phyloP scores from a whole-genome alignment of 2,329 filamentous ascomycete genomes.

The Sporothrix luriei region DNA sequence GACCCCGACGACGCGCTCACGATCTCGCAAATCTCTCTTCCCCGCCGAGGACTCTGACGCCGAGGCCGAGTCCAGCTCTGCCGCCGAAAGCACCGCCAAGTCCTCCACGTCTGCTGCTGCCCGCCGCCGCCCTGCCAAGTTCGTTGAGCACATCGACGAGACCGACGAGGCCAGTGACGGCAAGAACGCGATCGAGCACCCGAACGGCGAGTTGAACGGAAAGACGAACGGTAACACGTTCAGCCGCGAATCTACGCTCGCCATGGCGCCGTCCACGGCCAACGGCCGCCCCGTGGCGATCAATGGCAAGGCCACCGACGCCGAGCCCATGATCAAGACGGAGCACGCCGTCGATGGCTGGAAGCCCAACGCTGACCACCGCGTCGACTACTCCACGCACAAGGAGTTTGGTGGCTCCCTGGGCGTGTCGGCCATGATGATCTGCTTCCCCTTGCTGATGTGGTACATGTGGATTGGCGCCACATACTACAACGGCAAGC shows the following conservation, averaged over 20 bases:
- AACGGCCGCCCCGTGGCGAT: constrained; percentile 38
- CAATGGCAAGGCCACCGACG: constrained; percentile 41
- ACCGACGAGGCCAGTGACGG: constrained; percentile 45
- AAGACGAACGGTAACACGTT: constrained; percentile 41
- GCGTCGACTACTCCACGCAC: constrained; percentile 63
- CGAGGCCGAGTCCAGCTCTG: constrained; percentile 55
- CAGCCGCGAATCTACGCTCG: constrained; percentile 38
- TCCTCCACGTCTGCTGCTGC: constrained; percentile 37
- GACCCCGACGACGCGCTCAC: constrained; percentile 54
- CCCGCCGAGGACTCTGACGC: constrained; percentile 50
- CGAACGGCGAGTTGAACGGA: constrained; percentile 12
- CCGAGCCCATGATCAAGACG: constrained; percentile 36
- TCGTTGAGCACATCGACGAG: constrained; percentile 55
- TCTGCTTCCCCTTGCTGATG: constrained; percentile 91
- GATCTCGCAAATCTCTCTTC: constrained; percentile 54
- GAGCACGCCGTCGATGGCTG: constrained; percentile 57
- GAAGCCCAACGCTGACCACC: constrained; percentile 62
- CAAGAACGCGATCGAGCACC: constrained; percentile 27
- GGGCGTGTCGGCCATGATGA: constrained; percentile 85
- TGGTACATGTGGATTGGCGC: constrained; percentile 99
- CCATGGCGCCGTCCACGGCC: constrained; percentile 33
- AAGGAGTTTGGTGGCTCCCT: constrained; percentile 85
- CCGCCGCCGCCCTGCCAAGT: constrained; percentile 54
- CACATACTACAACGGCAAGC: constrained; percentile 83
- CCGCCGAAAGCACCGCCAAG: constrained; percentile 45